Percentiles rank a stretch among this genome's conserved stretches.
Conservation (phyloP, 108 stramenopile genomes). For the Pseudonitzschia pungens region DNA sequence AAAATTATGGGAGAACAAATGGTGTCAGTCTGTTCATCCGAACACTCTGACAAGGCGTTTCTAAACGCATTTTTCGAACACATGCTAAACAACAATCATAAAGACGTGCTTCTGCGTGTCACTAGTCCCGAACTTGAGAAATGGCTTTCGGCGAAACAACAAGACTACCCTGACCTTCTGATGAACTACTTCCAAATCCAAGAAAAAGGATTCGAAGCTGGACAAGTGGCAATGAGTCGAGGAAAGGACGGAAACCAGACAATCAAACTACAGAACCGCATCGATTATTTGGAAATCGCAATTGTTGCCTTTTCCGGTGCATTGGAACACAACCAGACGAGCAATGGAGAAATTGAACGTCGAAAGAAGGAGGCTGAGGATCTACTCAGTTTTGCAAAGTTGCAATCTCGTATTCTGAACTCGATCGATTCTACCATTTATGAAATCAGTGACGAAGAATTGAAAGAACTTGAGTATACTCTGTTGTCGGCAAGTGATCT, state of each 20-base stretch:
- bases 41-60: slow-evolving; percentile 56
- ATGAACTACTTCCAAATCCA: slow-evolving; percentile 77
- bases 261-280: slow-evolving; percentile 54
- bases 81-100: slow-evolving; percentile 57
- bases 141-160: slow-evolving; percentile 57
- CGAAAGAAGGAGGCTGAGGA: slow-evolving; percentile 48
- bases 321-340: slow-evolving; percentile 19
- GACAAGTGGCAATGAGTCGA: slow-evolving; percentile 51
- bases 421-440: slow-evolving; percentile 48
- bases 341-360: slow-evolving; percentile 34
- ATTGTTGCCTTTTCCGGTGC: slow-evolving; percentile 56
- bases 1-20: slow-evolving; percentile 53
- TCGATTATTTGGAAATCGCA: slow-evolving; percentile 70
- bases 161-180: slow-evolving; percentile 52
- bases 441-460: slow-evolving; percentile 38
- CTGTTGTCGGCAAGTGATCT: slow-evolving; percentile 66
- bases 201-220: slow-evolving; percentile 58
- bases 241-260: slow-evolving; percentile 42
- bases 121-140: slow-evolving; percentile 64
- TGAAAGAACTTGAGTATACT: slow-evolving; percentile 42
- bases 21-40: slow-evolving; percentile 62
- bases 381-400: slow-evolving; percentile 61
- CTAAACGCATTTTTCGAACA: slow-evolving; percentile 63
- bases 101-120: slow-evolving; percentile 66
- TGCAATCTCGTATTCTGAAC: slow-evolving; percentile 68